A percentile compares a stretch with the other conserved stretches of the same genome.
These are phyloP conservation scores for Heliamphora exappendiculata DNA, from an alignment of 148 eudicot species.

Conservation along the genomic window DNA sequence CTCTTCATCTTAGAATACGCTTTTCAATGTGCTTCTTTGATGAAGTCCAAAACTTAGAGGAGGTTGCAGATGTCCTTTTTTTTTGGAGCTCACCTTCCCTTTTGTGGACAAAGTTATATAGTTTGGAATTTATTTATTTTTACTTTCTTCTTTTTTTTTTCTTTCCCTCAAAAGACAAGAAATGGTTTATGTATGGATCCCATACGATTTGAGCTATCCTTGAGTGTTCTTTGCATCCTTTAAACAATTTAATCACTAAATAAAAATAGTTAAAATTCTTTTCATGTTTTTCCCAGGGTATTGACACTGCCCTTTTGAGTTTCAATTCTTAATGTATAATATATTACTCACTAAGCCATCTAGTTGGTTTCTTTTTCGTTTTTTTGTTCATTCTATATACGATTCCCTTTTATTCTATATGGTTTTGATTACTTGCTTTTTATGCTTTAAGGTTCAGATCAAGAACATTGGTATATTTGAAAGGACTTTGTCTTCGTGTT, in stretches of 20 bases:
- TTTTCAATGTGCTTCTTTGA: neutral
- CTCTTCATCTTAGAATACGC: neutral
- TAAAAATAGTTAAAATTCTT: neutral
- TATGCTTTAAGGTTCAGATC: conserved; percentile 35
- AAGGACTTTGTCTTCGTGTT: conserved; percentile 56
- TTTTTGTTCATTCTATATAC: neutral
- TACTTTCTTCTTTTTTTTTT: neutral
- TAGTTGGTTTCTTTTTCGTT: neutral
- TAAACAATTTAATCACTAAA: neutral
- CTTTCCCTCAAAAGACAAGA: neutral
- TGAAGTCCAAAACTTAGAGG: neutral
- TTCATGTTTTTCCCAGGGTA: neutral
- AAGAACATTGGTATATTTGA: conserved; percentile 67
- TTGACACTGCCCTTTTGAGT: neutral
- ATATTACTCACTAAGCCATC: conserved; percentile 26
- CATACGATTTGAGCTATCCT: neutral
- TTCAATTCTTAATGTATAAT: conserved; percentile 50
- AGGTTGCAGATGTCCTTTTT: neutral
- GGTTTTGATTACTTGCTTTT: conserved; percentile 6
- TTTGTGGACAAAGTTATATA: neutral
- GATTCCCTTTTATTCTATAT: neutral
- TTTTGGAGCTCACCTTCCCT: neutral
- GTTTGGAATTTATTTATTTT: neutral
- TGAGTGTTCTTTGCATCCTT: neutral
- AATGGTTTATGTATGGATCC: neutral